Conservation (phyloP, 306 rosid genomes). For the Urtica urens region DNA sequence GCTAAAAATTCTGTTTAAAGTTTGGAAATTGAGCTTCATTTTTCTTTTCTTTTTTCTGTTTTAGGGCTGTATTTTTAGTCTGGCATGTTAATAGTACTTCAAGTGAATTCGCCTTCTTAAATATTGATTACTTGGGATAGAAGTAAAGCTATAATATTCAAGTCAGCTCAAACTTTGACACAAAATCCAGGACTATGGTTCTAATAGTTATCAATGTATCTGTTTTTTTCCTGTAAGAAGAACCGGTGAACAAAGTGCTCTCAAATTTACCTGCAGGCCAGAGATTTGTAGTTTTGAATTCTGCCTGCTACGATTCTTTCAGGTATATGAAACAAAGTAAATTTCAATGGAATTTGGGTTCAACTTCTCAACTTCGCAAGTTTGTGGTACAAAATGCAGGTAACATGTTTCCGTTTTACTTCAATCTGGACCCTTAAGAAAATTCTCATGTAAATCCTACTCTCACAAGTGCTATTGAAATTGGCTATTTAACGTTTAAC, state of each 20-base stretch:
- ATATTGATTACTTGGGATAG: not conserved
- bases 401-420: conserved; percentile 13
- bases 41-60: too few relatives aligned
- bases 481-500: not conserved
- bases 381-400: conserved; percentile 27
- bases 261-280: too few relatives aligned
- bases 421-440: too few relatives aligned
- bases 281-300: not conserved
- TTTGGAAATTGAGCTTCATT: not conserved
- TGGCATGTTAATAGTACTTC: not conserved
- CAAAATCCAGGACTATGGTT: not conserved
- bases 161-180: not conserved
- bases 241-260: not conserved
- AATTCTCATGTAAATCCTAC: not conserved
- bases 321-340: conserved; percentile 39
- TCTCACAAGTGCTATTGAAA: not conserved
- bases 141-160: conserved; percentile 1
- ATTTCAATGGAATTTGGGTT: conserved; percentile 31
- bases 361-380: conserved; percentile 22
- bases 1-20: not conserved
- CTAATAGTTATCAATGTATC: not conserved
- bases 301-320: conserved; percentile 18
- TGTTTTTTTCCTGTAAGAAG: not conserved
- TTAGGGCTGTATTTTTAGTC: not conserved
- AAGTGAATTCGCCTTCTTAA: not conserved